Conservation (phyloP, 306 rosid species). For the Abrus precatorius region DNA sequence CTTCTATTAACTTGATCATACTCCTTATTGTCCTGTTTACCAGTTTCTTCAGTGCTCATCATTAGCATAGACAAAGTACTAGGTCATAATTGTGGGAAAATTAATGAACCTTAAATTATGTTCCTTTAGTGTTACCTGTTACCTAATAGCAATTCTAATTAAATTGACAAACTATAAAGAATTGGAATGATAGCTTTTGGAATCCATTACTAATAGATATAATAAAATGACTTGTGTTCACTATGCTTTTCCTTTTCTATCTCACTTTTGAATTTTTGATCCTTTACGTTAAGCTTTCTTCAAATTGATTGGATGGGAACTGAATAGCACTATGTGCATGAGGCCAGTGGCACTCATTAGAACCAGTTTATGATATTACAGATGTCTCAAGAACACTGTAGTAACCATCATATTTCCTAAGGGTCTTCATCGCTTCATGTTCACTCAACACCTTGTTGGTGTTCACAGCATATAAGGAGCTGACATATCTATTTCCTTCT, state of each 20-base stretch:
- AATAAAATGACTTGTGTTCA: slow-evolving; percentile 33
- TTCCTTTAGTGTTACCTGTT: not conserved
- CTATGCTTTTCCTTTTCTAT: slow-evolving; percentile 46
- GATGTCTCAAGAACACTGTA: slow-evolving; percentile 49
- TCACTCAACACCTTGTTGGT: slow-evolving; percentile 32
- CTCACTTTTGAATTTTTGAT: slow-evolving; percentile 40
- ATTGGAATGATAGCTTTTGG: slow-evolving; percentile 14
- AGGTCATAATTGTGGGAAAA: slow-evolving; percentile 2
- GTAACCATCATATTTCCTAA: slow-evolving; percentile 49
- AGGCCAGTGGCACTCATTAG: slow-evolving; percentile 46
- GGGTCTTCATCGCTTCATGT: slow-evolving; percentile 52
- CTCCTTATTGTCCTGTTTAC: slow-evolving; percentile 18
- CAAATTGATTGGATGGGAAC: slow-evolving; percentile 63
- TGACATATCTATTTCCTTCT: slow-evolving; percentile 48
- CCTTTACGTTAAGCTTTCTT: slow-evolving; percentile 39
- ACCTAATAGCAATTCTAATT: slow-evolving; percentile 10
- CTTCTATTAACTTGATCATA: slow-evolving; percentile 31
- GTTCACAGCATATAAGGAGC: slow-evolving; percentile 54
- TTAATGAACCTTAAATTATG: slow-evolving; percentile 7
- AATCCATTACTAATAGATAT: slow-evolving; percentile 24
- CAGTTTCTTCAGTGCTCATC: not conserved
- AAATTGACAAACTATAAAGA: slow-evolving; percentile 33
- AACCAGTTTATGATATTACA: slow-evolving; percentile 57
- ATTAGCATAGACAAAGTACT: slow-evolving; percentile 27
- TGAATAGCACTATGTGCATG: slow-evolving; percentile 55